phyloP scores from a whole-genome alignment of 768 basidiomycete species.

The Chalciporus piperatus region DNA sequence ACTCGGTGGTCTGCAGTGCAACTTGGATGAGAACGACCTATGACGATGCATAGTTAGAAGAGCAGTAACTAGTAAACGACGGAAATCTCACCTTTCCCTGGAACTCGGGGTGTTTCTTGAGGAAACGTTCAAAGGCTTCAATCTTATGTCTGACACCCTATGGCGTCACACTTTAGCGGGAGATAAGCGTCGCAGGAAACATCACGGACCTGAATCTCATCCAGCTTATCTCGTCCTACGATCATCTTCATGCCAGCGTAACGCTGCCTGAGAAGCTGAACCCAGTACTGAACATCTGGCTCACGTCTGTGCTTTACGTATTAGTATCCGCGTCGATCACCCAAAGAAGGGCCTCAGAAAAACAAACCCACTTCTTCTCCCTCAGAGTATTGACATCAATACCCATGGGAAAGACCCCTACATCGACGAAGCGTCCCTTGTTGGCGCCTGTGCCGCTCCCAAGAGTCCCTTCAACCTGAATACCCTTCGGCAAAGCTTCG shows the following conservation, averaged over 20 bases:
- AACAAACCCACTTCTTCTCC: constrained; percentile 54
- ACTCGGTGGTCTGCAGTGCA: constrained; percentile 77
- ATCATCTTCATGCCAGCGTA: constrained; percentile 86
- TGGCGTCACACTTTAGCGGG: background rate
- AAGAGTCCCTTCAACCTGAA: constrained; percentile 49
- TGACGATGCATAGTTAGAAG: background rate
- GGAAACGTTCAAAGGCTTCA: constrained; percentile 77
- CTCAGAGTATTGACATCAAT: constrained; percentile 73
- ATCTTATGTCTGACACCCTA: constrained; percentile 81
- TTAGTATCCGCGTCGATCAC: constrained; percentile 7
- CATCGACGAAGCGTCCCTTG: constrained; percentile 69
- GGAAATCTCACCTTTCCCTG: constrained; percentile 56
- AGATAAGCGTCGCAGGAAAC: background rate
- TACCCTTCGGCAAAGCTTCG: constrained; percentile 82
- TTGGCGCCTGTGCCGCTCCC: constrained; percentile 4
- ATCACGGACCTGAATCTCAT: constrained; percentile 64
- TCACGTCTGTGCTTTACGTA: constrained; percentile 46
- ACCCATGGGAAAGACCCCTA: constrained; percentile 88
- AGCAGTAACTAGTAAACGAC: background rate
- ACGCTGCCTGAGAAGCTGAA: constrained; percentile 70
- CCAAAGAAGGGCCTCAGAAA: constrained; percentile 1
- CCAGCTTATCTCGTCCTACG: constrained; percentile 86
- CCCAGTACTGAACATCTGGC: constrained; percentile 81
- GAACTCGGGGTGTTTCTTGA: constrained; percentile 76
- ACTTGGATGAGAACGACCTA: constrained; percentile 84